A percentile compares a stretch with the other conserved stretches of the same genome.
Evolutionary conservation across 2,329 filamentous ascomycete species (phyloP).

Genomic region (Diaporthe ilicicola): DNA sequence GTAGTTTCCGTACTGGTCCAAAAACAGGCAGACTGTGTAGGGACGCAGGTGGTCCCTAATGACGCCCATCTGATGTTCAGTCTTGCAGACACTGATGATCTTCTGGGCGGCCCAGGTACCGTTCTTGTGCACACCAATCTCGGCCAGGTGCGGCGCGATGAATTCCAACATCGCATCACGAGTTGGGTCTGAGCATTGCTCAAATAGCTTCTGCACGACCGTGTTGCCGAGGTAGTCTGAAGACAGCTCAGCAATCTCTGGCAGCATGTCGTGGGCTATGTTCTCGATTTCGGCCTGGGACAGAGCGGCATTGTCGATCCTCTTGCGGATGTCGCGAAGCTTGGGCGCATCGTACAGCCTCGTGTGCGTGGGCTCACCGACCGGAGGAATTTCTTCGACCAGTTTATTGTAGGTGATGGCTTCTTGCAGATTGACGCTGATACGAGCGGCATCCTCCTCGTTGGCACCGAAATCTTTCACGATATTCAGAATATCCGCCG

Average conservation of each 20-base stretch:
- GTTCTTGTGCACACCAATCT: slow-evolving; percentile 99
- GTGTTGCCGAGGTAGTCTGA: slow-evolving; percentile 99
- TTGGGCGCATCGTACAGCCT: slow-evolving; percentile 93
- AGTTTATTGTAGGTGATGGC: slow-evolving; percentile 80
- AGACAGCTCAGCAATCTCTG: slow-evolving; percentile 92
- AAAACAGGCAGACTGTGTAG: slow-evolving; percentile 89
- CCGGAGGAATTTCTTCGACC: slow-evolving; percentile 84
- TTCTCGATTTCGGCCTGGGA: slow-evolving; percentile 88
- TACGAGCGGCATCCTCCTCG: slow-evolving; percentile 78
- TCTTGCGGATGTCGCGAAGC: slow-evolving; percentile 93
- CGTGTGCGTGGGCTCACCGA: slow-evolving; percentile 87
- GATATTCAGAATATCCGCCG: slow-evolving; percentile 84
- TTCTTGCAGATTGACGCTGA: slow-evolving; percentile 76
- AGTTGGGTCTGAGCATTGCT: slow-evolving; percentile 89
- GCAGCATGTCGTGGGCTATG: slow-evolving; percentile 92
- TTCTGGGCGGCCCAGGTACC: slow-evolving; percentile 99
- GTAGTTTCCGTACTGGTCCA: slow-evolving; percentile 99
- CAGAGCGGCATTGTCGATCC: slow-evolving; percentile 94
- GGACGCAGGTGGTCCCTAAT: slow-evolving; percentile 86
- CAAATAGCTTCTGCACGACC: slow-evolving; percentile 98
- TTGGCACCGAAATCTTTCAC: slow-evolving; percentile 88
- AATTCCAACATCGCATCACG: slow-evolving; percentile 91
- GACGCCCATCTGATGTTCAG: slow-evolving; percentile 79
- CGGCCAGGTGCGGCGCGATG: slow-evolving; percentile 90
- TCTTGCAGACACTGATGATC: slow-evolving; percentile 96